These are phyloP conservation scores for Amesomyces nigricolor DNA, from an alignment of 2,329 filamentous ascomycete species.

Conservation along the genomic window DNA sequence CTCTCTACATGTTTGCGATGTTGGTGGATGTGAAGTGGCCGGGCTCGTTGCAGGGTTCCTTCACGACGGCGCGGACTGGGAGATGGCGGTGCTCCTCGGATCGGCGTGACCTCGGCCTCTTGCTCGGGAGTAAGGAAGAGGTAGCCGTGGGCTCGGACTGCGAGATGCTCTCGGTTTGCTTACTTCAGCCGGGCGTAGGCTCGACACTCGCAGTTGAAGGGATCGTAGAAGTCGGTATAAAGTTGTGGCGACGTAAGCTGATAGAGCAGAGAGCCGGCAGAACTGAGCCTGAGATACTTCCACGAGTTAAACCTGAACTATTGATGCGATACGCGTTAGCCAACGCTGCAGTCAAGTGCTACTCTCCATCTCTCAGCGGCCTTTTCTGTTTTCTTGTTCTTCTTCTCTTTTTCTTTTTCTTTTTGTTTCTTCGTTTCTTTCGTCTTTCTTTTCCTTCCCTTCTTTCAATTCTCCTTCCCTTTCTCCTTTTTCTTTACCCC, in stretches of 20 bases:
- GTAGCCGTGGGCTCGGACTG: slow-evolving; percentile 12
- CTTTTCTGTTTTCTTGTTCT: no score
- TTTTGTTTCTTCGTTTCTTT: no score
- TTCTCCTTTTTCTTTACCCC: no score
- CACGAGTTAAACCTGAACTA: not conserved
- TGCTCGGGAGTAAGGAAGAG: slow-evolving; percentile 7
- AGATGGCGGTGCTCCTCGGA: not conserved
- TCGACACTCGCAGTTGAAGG: slow-evolving; percentile 19
- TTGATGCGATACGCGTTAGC: not conserved
- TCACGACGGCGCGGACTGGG: slow-evolving; percentile 12
- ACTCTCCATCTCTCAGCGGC: no score
- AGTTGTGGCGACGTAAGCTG: not conserved
- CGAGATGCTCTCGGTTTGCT: slow-evolving; percentile 6
- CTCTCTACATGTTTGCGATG: slow-evolving; percentile 2
- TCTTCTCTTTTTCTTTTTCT: no score
- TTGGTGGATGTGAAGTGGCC: not conserved
- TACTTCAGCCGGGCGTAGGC: slow-evolving; percentile 17
- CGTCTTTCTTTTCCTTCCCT: no score
- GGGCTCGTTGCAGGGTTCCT: not conserved
- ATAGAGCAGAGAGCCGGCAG: not conserved
- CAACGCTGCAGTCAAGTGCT: no score
- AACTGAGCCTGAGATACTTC: not conserved
- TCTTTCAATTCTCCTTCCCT: no score
- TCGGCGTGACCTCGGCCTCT: not conserved
- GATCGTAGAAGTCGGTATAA: not conserved